Evolutionary conservation across 1,139 yeast species (phyloP), one percentile per base, ranked within the genome.

Genomic region (Eremothecium sinecaudum): DNA sequence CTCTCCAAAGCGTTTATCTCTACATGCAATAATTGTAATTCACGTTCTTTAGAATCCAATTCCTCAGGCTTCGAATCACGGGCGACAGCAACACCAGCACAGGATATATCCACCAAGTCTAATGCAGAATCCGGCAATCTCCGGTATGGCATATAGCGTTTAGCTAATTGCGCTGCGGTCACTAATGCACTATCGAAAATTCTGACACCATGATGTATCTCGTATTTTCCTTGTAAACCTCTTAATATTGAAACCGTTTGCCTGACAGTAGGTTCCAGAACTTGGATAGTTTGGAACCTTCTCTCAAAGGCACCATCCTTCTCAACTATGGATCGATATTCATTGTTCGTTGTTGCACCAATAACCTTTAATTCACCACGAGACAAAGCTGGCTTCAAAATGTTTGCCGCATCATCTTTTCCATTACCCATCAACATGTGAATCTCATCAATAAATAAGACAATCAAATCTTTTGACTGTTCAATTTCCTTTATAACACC

Each of bases 401-500:
- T 73, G 61, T 90, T 90, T 31, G 98, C 98, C 24, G 97, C 98
- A 61, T 90, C 97, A 41, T 69, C 68, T 55, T 71, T 72, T 55
- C 98, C 98, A 56, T 90, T 95, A 47, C 99, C 99, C 97, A 92
- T 90, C 49, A 92, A 74, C 95, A 90, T 87, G 63, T 90, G 99
- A 53, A 87, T 87, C 64, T 90, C 98, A 62, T 90, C 97, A 49
- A 87, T 82, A 63, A 90, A 90, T 43, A 87, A 69, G 47, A 87
- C 77, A 46, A 90, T 86, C 73, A 84, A 71, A 34, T 76, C 83
- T 47, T 79, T 77, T 1, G 95, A 76, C 47, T 84, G 82, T 57
- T 84, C 95, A 50, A 90, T 81, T 51, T 92, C 99, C 56, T 77
- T 82, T 54, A 90, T 67, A 15, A 90, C 98, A 44, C 97, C 97